Evolutionary conservation across 1,284 basidiomycete genomes (phyloP).

Genomic region (Cutaneotrichosporon spelunceum): DNA sequence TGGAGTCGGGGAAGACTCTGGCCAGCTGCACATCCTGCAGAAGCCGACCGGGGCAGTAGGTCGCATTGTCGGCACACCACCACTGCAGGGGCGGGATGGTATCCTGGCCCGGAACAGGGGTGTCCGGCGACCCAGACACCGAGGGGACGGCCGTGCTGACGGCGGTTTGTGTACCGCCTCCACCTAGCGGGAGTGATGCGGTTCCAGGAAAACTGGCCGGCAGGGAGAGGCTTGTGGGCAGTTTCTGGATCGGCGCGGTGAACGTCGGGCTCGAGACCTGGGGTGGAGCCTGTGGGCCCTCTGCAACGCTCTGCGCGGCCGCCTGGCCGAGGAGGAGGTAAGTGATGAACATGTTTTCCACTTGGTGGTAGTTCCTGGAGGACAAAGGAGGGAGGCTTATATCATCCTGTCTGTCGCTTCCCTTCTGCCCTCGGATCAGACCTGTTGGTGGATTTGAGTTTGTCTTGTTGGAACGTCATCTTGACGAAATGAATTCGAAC

Average conservation of each 20-base stretch:
- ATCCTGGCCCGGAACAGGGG: slow-evolving; percentile 64
- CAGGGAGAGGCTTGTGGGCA: not conserved
- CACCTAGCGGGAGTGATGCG: not conserved
- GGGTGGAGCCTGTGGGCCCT: not conserved
- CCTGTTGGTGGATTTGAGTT: no score
- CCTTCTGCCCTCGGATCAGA: not conserved
- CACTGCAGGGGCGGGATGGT: slow-evolving; percentile 65
- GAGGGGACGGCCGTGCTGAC: slow-evolving; percentile 55
- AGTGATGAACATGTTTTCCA: not conserved
- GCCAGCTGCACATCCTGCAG: slow-evolving; percentile 83
- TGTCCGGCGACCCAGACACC: slow-evolving; percentile 59
- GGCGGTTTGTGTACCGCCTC: not conserved
- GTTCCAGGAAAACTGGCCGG: not conserved
- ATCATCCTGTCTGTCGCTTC: not conserved
- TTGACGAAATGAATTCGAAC: no score
- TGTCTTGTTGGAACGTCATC: no score
- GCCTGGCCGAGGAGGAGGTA: not conserved
- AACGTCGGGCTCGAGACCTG: not conserved
- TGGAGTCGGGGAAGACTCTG: slow-evolving; percentile 71
- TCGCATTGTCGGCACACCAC: slow-evolving; percentile 57
- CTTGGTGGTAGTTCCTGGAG: not conserved
- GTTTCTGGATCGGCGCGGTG: not conserved
- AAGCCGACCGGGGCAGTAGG: slow-evolving; percentile 75
- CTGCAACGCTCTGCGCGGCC: not conserved
- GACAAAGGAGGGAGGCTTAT: not conserved